phyloP scores from a whole-genome alignment of 768 basidiomycete genomes.

The Kondoa malvinella region DNA sequence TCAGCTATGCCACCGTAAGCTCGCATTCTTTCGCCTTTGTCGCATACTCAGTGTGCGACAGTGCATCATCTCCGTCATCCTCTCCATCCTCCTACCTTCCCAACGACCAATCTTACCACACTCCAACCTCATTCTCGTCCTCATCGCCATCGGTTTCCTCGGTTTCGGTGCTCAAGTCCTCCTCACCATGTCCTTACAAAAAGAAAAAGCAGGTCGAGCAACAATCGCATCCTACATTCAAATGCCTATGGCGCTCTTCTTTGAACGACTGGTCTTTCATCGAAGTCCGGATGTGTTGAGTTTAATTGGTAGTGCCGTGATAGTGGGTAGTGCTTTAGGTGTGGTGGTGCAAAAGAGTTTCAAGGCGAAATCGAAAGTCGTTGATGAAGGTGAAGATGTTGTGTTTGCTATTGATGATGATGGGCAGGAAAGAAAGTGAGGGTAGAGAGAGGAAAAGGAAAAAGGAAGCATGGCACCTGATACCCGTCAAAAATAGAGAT shows the following conservation, averaged over 20 bases:
- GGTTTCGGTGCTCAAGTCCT: conserved; percentile 38
- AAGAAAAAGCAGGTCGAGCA: conserved; percentile 49
- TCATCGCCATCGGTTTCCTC: conserved; percentile 6
- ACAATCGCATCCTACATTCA: conserved; percentile 38
- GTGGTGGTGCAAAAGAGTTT: conserved; percentile 39
- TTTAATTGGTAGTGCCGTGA: conserved; percentile 47
- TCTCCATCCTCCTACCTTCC: conserved; percentile 21
- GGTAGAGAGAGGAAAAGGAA: too few relatives aligned
- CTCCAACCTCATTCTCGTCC: conserved; percentile 15
- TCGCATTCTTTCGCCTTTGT: background rate
- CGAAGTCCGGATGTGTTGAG: conserved; percentile 45
- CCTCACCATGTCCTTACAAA: conserved; percentile 47
- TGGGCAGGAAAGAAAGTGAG: too few relatives aligned
- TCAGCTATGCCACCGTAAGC: conserved; percentile 42
- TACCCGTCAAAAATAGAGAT: too few relatives aligned
- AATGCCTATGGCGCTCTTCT: conserved; percentile 50
- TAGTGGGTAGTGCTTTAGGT: conserved; percentile 47
- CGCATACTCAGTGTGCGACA: background rate
- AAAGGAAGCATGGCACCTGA: too few relatives aligned
- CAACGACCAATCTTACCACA: conserved; percentile 27
- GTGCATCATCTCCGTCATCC: conserved; percentile 21
- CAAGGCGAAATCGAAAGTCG: background rate
- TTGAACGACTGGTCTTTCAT: conserved; percentile 52
- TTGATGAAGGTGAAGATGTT: too few relatives aligned
- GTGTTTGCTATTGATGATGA: too few relatives aligned